Conservation (phyloP, 2,329 filamentous ascomycete genomes). For the Amesomyces nigricolor region DNA sequence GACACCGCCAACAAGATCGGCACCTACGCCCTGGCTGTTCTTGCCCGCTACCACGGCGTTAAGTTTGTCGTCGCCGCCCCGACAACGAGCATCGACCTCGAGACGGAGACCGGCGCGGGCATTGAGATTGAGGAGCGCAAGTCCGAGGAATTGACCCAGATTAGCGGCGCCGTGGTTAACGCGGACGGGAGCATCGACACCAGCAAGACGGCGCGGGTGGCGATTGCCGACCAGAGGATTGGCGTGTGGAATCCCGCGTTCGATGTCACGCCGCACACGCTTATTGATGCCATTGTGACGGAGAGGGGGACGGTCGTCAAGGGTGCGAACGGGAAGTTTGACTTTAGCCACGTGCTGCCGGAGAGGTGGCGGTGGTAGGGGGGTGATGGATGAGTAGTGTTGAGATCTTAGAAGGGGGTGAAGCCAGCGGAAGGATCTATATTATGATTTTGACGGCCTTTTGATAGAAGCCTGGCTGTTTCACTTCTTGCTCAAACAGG, state of each 20-base stretch:
- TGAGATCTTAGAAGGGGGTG: no score
- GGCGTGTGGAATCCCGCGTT: slow-evolving; percentile 96
- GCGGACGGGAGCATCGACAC: slow-evolving; percentile 59
- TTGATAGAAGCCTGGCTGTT: no score
- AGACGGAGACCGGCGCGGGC: slow-evolving; percentile 67
- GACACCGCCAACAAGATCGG: slow-evolving; percentile 99
- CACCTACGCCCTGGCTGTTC: slow-evolving; percentile 87
- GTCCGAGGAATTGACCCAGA: slow-evolving; percentile 72
- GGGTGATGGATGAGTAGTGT: background rate
- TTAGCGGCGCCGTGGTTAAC: slow-evolving; percentile 68
- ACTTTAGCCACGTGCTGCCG: slow-evolving; percentile 52
- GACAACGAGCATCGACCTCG: slow-evolving; percentile 85
- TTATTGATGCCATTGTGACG: slow-evolving; percentile 93
- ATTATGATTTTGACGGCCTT: background rate
- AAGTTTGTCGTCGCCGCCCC: slow-evolving; percentile 95
- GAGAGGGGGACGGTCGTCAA: slow-evolving; percentile 85
- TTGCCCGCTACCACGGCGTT: slow-evolving; percentile 79
- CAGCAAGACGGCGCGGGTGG: slow-evolving; percentile 62
- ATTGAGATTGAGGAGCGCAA: slow-evolving; percentile 91
- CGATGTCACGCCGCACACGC: slow-evolving; percentile 80
- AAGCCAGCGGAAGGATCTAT: no score
- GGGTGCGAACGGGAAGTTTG: slow-evolving; percentile 62
- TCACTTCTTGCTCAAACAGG: no score
- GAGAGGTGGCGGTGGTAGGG: slow-evolving; percentile 44
- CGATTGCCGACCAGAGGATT: slow-evolving; percentile 72